Base-by-base conservation (phyloP, 495 filamentous ascomycete genomes). In the Poronia punctata region DNA sequence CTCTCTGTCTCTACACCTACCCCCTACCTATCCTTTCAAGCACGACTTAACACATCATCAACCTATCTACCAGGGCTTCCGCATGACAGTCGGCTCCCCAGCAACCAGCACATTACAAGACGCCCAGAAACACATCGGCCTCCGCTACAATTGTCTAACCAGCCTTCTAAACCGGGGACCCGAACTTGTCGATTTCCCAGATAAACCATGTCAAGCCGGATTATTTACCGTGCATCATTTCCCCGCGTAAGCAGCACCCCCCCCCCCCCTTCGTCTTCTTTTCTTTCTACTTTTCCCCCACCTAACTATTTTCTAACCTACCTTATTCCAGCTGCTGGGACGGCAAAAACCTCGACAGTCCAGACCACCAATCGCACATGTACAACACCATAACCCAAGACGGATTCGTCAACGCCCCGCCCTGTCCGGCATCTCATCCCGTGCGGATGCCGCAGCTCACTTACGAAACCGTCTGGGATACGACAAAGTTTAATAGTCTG, bases 281-380 rank as follows among this genome's bases (percentile, higher is more conserved):
- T n/a, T n/a, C n/a, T n/a, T 4, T 10, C 26, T 14, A 4, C 12
- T 38, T 26, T 16, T 7, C 18, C 34, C 5, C 29, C 5, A 45
- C 9, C 18, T 25, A 15, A 36, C 40, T 35, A 47, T 28, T 40
- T 51, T 29, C 33, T 49, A 9, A 57, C 61, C 1, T 23, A 27
- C n/a, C n/a, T n/a, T n/a, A 10, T 0, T 31, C 19, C 17, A 66
- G 66, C 42, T 69, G 70, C 58, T 78, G 74, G 74, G 74, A 79
- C 50, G 75, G 74, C 37, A 67, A 70, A 53, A 76, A 74, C 50
- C 61, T 76, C n/a, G 74, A 76, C 54, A 72, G 68, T 31, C 64
- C 68, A 19, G 70, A 78, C 56, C 75, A 78, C 54, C 64, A 68
- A 31, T 67, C 69, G 10, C 75, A 79, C 61, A 70, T 70, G 66